These are phyloP conservation scores for Davidsoniella neocaledoniae DNA, from an alignment of 2,329 filamentous ascomycete species.

Conservation along the genomic window DNA sequence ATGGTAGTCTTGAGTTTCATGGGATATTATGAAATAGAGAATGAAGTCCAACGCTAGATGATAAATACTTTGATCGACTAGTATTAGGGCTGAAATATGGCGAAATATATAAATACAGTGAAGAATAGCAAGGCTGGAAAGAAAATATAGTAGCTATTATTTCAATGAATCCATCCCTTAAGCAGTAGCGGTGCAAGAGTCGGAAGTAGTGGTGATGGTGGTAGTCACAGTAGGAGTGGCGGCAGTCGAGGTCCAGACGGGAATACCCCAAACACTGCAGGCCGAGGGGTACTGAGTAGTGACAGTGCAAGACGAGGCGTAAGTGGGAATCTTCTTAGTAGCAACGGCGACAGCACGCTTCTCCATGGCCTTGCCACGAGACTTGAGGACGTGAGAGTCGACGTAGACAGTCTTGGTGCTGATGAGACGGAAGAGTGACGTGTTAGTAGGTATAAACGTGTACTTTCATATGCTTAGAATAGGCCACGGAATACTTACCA, in stretches of 20 bases:
- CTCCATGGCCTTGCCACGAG: constrained; percentile 17
- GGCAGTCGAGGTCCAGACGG: constrained; percentile 22
- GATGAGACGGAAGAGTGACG: not conserved
- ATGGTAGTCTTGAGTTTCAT: too few species aligned
- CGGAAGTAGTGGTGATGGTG: constrained; percentile 22
- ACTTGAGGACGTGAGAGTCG: constrained; percentile 19
- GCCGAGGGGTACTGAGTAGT: constrained; percentile 24
- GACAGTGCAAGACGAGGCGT: constrained; percentile 23
- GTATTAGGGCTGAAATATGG: too few species aligned
- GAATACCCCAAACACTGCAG: constrained; percentile 30
- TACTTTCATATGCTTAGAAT: too few species aligned
- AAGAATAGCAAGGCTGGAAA: too few species aligned
- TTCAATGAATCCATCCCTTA: too few species aligned
- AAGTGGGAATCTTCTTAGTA: constrained; percentile 23
- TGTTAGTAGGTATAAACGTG: too few species aligned
- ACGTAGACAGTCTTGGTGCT: constrained; percentile 24
- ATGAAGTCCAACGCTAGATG: too few species aligned
- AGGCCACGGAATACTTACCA: constrained; percentile 19
- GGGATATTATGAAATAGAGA: too few species aligned
- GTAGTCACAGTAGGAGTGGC: constrained; percentile 23
- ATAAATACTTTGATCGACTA: too few species aligned
- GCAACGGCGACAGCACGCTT: constrained; percentile 17
- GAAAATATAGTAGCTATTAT: too few species aligned
- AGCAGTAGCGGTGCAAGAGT: too few species aligned
- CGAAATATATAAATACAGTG: too few species aligned